Conservation (phyloP, 768 basidiomycete genomes). For the Auricularia cornea region DNA sequence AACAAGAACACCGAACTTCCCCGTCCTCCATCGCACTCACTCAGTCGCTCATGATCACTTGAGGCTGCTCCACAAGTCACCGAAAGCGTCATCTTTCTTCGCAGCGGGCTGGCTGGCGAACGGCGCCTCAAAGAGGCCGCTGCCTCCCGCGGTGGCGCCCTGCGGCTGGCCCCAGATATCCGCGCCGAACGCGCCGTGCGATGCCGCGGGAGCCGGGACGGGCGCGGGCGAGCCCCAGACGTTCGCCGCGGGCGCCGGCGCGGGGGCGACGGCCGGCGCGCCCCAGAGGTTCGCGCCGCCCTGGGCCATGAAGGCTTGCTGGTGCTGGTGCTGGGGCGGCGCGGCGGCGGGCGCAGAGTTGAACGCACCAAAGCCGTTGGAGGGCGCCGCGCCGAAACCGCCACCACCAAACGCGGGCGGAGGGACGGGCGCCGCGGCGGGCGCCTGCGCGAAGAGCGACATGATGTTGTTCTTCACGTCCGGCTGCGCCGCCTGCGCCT, state of each 20-base stretch:
- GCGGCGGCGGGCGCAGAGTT: conserved; percentile 6
- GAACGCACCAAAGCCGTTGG: conserved; percentile 18
- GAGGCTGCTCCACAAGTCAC: conserved; percentile 78
- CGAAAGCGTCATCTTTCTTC: conserved; percentile 74
- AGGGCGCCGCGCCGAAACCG: no score
- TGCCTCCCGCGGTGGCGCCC: conserved; percentile 10
- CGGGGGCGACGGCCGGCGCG: not conserved
- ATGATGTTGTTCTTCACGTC: conserved; percentile 82
- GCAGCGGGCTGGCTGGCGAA: conserved; percentile 23
- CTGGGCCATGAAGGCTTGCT: not conserved
- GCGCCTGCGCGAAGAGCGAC: conserved; percentile 58
- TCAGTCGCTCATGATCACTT: conserved; percentile 39
- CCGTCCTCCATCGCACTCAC: no score
- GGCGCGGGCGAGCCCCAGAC: conserved; percentile 10
- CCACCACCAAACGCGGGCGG: no score
- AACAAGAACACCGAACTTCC: not conserved
- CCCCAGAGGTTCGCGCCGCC: conserved; percentile 4
- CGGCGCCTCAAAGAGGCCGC: conserved; percentile 26
- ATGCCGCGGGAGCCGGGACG: conserved; percentile 1
- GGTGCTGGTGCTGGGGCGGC: not conserved
- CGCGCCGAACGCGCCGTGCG: not conserved
- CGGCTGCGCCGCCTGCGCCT: conserved; percentile 35
- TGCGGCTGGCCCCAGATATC: conserved; percentile 50
- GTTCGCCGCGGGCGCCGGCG: conserved; percentile 16
- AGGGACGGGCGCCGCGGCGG: conserved; percentile 23